Evolutionary conservation across 2,329 filamentous ascomycete genomes (phyloP), one percentile per base, ranked within the genome.

Genomic region (Xylariaceae sp.): DNA sequence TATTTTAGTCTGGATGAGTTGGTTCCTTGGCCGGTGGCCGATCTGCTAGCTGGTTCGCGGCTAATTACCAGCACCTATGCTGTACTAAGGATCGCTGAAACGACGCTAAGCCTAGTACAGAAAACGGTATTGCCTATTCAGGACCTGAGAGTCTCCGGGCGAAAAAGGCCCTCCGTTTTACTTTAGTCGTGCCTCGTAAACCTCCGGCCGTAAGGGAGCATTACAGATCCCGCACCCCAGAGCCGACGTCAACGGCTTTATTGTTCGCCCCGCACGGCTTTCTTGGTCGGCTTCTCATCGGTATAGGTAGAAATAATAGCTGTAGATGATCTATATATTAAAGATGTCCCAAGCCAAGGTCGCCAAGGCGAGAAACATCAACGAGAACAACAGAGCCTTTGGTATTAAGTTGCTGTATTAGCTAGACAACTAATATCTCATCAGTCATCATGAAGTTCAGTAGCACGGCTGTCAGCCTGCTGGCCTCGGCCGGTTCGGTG

Each of bases 371-470:
- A 18, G 11, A 26, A 27, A 21, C 33, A 36, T 36, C 10, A 9
- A 23, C 13, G 8, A 35, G 8, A 20, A 16, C 13, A 23, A 20
- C 13, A 36, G 20, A 21, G 11, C 16, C 16, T 37, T 16, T n/a
- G n/a, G n/a, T n/a, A n/a, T n/a, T 16, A 18, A 16, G 55, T 57
- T 2, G 55, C 55, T 46, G 55, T 57, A 36, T 24, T 50, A n/a
- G n/a, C n/a, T 11, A 37, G 18, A 21, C 4, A 39, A 15, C 9
- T 15, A 26, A 29, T 7, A 23, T 24, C 35, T 41, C 13, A 26
- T 26, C n/a, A 3, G 4, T 41, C 41, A 30, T 29, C 21, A 57
- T 57, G 55, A 57, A 40, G 35, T 36, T 50, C 36, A 36, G 27
- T 29, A 9, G 6, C 21, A 44, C 45, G 10, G 8, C 26, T 5